Conservation (phyloP, 73 alveolate genomes). For the Breviolum minutum region DNA sequence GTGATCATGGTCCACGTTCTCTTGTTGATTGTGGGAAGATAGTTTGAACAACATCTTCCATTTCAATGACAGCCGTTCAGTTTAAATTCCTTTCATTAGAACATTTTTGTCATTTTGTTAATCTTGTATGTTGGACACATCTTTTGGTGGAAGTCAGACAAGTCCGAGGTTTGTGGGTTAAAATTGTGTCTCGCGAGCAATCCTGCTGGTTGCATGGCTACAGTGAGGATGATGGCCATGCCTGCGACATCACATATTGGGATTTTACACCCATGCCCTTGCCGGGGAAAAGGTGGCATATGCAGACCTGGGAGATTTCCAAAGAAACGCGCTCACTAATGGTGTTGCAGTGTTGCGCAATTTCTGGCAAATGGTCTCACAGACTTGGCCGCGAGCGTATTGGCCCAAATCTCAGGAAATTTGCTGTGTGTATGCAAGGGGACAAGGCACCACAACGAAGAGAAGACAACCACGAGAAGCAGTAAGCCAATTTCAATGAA, state of each 20-base stretch:
- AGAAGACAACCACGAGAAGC: too few relatives aligned
- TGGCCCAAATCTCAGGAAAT: not conserved
- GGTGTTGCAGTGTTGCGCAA: too few relatives aligned
- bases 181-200: not conserved
- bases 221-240: constrained; percentile 39
- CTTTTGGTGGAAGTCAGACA: not conserved
- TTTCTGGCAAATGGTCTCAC: too few relatives aligned
- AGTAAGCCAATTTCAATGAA: too few relatives aligned
- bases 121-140: not conserved
- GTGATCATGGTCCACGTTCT: too few relatives aligned
- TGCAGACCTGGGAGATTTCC: too few relatives aligned
- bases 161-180: constrained; percentile 30
- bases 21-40: too few relatives aligned
- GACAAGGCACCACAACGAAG: too few relatives aligned
- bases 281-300: not conserved
- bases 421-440: not conserved
- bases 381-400: not conserved
- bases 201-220: constrained; percentile 66
- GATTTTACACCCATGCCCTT: not conserved
- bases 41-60: too few relatives aligned
- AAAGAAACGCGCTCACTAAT: too few relatives aligned
- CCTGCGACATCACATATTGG: constrained; percentile 82
- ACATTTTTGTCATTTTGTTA: not conserved
- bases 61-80: too few relatives aligned
- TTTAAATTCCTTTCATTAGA: too few relatives aligned